phyloP scores from a whole-genome alignment of 2,329 filamentous ascomycete species.

The Atkinsonella hypoxylon region DNA sequence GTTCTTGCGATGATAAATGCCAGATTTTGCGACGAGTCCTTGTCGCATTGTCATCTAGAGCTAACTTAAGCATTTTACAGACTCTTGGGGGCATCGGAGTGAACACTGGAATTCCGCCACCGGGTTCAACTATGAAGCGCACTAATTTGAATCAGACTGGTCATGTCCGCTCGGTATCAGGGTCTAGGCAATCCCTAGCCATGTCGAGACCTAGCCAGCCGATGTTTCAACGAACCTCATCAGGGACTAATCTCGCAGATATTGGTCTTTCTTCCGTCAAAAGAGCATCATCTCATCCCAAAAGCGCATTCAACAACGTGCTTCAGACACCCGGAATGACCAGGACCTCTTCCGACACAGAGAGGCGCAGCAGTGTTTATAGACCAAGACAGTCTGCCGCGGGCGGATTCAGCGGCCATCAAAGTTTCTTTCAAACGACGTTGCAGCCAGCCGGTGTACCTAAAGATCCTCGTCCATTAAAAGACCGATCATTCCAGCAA shows the following conservation, averaged over 20 bases:
- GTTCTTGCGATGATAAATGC: conserved; percentile 14
- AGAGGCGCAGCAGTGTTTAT: conserved; percentile 74
- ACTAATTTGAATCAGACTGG: conserved; percentile 61
- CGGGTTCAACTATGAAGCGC: conserved; percentile 87
- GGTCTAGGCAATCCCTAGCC: conserved; percentile 75
- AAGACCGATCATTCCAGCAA: conserved; percentile 66
- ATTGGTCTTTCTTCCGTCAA: conserved; percentile 74
- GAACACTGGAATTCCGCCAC: conserved; percentile 79
- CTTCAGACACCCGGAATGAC: conserved; percentile 40
- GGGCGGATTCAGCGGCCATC: conserved; percentile 55
- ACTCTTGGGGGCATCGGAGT: conserved; percentile 76
- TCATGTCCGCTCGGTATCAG: conserved; percentile 73
- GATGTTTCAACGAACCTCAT: conserved; percentile 74
- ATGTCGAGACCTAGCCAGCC: conserved; percentile 75
- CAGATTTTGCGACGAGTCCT: not conserved
- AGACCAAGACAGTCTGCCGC: conserved; percentile 54
- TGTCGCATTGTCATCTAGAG: conserved; percentile 9
- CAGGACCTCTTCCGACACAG: conserved; percentile 38
- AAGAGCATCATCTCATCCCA: conserved; percentile 70
- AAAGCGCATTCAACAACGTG: conserved; percentile 28
- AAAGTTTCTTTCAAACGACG: conserved; percentile 89
- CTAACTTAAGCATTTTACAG: conserved; percentile 29
- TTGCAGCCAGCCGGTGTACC: conserved; percentile 73
- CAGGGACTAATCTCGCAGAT: conserved; percentile 68
- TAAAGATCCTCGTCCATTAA: conserved; percentile 74